Base-by-base conservation (phyloP, 805 yeast species). In the Komagataella phaffii region DNA sequence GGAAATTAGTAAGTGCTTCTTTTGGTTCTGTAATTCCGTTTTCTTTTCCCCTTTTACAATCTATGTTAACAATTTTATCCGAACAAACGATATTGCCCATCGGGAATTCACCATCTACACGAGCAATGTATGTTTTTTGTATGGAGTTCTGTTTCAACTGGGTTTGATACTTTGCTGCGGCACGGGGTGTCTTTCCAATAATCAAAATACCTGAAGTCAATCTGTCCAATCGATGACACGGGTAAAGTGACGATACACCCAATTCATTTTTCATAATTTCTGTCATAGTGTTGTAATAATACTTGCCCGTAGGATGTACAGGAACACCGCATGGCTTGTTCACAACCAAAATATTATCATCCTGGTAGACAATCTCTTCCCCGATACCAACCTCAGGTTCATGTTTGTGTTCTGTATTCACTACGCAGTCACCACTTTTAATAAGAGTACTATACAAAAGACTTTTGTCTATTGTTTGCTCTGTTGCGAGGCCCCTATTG, bases 281-380 rank as follows among this genome's bases (percentile, higher is more conserved):
- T 7, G 69, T 64, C 18, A 77, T 54, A 1, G 75, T 63, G 59
- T 77, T 77, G 55, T 66, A 65, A 40, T 60, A 54, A 56, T 71
- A 75, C 45, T 64, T 70, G 6, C 75, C 72, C 0, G 75, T 67
- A 0, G 83, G 80, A 56, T 77, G 83, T 0, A 79, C 75, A 1
- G 82, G 80, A 2, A 76, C 62, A 0, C 82, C 83, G 0, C 71
- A 63, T 0, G 81, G 81, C 54, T 77, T 77, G 55, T 74, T 64
- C 2, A 76, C 70, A 23, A 77, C 79, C 14, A 76, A 23, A 0
- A 71, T 30, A 6, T 66, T 61, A 3, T 60, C 61, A 54, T 72
- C 70, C 53, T 73, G 67, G 56, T 58, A 64, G 0, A 77, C 56
- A 1, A 72, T 61, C 10, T 43, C 45, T 17, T 56, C 24, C 48